Conservation (phyloP, 192 early-diverging fungal species). For the Coemansia sp. region DNA sequence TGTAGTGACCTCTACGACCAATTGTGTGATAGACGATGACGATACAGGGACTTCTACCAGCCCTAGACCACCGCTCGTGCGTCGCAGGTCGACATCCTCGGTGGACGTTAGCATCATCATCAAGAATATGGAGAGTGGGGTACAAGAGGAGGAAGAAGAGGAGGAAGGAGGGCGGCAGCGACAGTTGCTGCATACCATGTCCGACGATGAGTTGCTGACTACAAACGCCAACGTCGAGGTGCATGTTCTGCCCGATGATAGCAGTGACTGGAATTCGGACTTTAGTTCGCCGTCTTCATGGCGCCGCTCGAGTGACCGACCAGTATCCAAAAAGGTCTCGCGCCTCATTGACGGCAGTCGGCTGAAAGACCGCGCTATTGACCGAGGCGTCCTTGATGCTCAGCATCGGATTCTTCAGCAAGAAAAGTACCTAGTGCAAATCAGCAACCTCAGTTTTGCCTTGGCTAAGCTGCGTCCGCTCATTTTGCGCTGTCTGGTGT, state of each 20-base stretch:
- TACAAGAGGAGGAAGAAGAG: conserved; percentile 11
- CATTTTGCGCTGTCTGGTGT: conserved; percentile 53
- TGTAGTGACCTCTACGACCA: conserved; percentile 1
- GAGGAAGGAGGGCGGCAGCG: conserved; percentile 1
- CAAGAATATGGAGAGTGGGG: conserved; percentile 30
- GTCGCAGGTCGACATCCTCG: conserved; percentile 44
- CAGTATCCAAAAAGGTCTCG: conserved; percentile 29
- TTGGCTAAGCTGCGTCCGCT: conserved; percentile 49
- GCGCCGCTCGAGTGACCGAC: conserved; percentile 46
- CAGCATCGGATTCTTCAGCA: conserved; percentile 55
- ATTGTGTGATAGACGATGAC: neutral
- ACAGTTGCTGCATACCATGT: conserved; percentile 25
- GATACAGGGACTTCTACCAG: neutral
- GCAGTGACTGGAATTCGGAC: conserved; percentile 59
- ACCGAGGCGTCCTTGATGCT: conserved; percentile 53
- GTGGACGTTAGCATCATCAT: conserved; percentile 32
- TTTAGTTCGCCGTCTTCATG: conserved; percentile 58
- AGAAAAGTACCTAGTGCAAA: conserved; percentile 51
- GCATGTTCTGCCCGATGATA: conserved; percentile 51
- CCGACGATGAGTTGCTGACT: conserved; percentile 45
- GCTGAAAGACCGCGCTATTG: conserved; percentile 54
- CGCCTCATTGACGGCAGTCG: conserved; percentile 36
- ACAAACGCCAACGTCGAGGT: conserved; percentile 31
- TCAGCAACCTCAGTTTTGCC: conserved; percentile 42
- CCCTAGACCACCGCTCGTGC: conserved; percentile 4